Percentiles rank a stretch among this genome's conserved stretches.
Evolutionary conservation across 139 green algal genomes (phyloP).

Genomic region (Zygnema cylindricum): DNA sequence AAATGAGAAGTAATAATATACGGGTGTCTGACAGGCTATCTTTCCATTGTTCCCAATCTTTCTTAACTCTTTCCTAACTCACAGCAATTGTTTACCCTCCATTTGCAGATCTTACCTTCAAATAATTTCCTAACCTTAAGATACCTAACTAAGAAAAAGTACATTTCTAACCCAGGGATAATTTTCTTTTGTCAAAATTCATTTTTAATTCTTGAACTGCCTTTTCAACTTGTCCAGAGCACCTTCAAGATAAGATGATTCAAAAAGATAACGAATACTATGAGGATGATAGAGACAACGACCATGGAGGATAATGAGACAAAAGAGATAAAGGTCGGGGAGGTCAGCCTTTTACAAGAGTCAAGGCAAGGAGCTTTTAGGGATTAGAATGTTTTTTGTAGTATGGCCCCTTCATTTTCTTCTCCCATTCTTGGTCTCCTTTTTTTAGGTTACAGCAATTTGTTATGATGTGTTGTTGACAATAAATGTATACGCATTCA

Average conservation of each 20-base stretch:
- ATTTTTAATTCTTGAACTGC: too few relatives aligned
- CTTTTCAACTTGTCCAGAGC: constrained; percentile 37
- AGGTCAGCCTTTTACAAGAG: background rate
- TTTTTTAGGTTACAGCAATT: background rate
- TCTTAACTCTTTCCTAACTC: too few relatives aligned
- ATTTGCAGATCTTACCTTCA: too few relatives aligned
- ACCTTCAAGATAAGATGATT: constrained; percentile 38
- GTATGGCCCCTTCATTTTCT: background rate
- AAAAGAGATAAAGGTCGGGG: background rate
- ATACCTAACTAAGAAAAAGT: too few relatives aligned
- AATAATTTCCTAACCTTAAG: too few relatives aligned
- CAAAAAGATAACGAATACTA: constrained; percentile 51
- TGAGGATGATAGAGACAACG: constrained; percentile 53
- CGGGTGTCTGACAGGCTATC: too few relatives aligned
- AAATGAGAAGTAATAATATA: too few relatives aligned
- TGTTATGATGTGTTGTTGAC: background rate
- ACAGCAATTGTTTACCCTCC: too few relatives aligned
- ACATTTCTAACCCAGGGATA: too few relatives aligned
- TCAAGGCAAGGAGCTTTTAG: background rate
- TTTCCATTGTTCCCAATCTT: too few relatives aligned
- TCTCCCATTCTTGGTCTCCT: background rate
- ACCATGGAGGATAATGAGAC: constrained; percentile 21
- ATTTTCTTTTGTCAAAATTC: too few relatives aligned
- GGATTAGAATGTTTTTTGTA: background rate
- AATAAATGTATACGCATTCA: background rate